These are phyloP conservation scores for Fusarium brevicatenulatum DNA, from an alignment of 2,329 filamentous ascomycete genomes.

Conservation along the genomic window DNA sequence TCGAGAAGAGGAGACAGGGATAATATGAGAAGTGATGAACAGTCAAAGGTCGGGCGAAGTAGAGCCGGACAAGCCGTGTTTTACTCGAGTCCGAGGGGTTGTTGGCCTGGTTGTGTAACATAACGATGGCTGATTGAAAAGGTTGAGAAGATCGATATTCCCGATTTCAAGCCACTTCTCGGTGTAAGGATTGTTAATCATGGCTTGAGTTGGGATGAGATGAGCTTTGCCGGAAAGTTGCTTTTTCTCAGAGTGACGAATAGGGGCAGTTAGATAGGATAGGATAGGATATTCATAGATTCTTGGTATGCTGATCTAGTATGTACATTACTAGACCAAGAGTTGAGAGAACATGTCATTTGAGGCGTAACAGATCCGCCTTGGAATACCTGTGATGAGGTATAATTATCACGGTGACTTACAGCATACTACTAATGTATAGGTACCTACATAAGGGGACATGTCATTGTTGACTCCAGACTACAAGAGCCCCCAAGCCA, in stretches of 20 bases:
- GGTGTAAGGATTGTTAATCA: slow-evolving; percentile 4
- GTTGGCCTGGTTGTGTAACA: slow-evolving; percentile 24
- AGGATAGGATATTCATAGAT: background rate
- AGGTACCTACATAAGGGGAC: background rate
- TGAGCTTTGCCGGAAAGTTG: slow-evolving; percentile 14
- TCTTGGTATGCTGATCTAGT: background rate
- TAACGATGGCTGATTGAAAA: background rate
- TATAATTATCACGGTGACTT: background rate
- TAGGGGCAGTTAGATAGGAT: background rate
- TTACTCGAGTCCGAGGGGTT: background rate
- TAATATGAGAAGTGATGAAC: background rate
- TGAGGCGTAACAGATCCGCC: background rate
- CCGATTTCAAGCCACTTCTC: background rate
- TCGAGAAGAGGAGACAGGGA: background rate
- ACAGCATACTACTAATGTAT: background rate
- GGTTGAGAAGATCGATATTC: background rate
- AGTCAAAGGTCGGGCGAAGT: background rate
- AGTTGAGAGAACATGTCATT: background rate
- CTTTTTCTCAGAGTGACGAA: slow-evolving; percentile 15
- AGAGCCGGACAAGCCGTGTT: background rate
- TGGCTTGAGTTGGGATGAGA: background rate
- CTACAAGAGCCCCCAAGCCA: background rate
- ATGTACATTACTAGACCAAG: background rate
- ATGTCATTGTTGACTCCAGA: background rate
- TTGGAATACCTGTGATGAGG: background rate